Conservation (phyloP, 2,329 filamentous ascomycete species). For the Helminthosporium solani region DNA sequence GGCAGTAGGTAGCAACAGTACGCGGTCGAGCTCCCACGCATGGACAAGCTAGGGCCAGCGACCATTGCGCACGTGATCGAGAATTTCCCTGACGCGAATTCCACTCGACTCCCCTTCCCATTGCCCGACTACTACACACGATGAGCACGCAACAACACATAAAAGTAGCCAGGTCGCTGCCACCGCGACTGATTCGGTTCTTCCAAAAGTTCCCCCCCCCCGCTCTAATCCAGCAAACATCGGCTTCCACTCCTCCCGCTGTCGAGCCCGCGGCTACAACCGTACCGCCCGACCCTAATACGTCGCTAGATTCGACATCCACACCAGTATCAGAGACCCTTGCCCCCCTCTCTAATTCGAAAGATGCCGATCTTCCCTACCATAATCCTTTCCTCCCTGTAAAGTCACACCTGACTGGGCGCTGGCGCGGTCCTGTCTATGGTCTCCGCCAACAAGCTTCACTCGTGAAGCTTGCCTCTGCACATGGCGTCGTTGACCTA, state of each 20-base stretch:
- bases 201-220: conserved; percentile 84
- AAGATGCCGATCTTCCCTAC: conserved; percentile 49
- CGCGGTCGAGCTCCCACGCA: conserved; percentile 11
- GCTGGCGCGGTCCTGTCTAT: conserved; percentile 80
- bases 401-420: conserved; percentile 75
- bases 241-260: conserved; percentile 18
- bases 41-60: conserved; percentile 4
- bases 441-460: conserved; percentile 87
- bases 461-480: conserved; percentile 78
- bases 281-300: conserved; percentile 41
- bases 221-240: conserved; percentile 45
- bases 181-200: conserved; percentile 77
- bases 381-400: conserved; percentile 80
- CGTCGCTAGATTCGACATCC: conserved; percentile 36
- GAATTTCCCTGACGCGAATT: conserved; percentile 12
- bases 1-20: conserved; percentile 21
- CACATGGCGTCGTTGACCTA: conserved; percentile 77
- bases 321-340: conserved; percentile 15
- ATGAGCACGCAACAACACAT: conserved; percentile 42
- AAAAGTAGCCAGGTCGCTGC: conserved; percentile 69
- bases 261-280: conserved; percentile 25
- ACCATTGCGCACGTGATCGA: conserved; percentile 10
- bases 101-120: conserved; percentile 4
- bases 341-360: conserved; percentile 16
- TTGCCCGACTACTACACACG: conserved; percentile 11